phyloP scores from a whole-genome alignment of 2,329 filamentous ascomycete genomes.

The Fusarium sp. region DNA sequence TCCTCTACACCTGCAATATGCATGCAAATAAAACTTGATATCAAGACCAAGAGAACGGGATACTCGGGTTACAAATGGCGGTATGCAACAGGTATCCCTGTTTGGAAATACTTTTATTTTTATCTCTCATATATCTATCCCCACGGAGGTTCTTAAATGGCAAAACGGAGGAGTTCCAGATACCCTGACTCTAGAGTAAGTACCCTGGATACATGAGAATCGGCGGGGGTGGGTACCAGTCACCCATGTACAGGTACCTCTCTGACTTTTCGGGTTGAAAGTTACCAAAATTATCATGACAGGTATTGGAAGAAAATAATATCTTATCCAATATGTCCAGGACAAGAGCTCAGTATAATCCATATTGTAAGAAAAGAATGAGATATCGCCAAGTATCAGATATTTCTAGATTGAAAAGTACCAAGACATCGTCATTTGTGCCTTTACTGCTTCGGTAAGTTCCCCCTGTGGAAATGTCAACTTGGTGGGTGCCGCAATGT shows the following conservation, averaged over 20 bases:
- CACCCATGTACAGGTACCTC: background rate
- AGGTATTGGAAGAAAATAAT: background rate
- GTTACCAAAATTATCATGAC: too few species aligned
- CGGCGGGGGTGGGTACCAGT: slow-evolving; percentile 28
- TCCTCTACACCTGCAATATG: background rate
- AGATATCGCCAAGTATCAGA: background rate
- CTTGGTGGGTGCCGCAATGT: slow-evolving; percentile 15
- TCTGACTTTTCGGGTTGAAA: background rate
- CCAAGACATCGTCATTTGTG: background rate
- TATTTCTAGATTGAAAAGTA: background rate
- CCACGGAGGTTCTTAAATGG: background rate
- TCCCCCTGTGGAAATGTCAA: slow-evolving; percentile 7
- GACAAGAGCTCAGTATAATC: background rate
- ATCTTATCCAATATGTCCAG: too few species aligned
- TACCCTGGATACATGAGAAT: slow-evolving; percentile 20
- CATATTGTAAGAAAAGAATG: background rate
- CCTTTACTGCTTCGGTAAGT: background rate
- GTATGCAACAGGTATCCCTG: slow-evolving; percentile 12
- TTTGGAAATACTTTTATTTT: background rate
- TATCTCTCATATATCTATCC: slow-evolving; percentile 1
- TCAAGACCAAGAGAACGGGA: background rate
- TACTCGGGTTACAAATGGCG: slow-evolving; percentile 6
- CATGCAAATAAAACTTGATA: background rate
- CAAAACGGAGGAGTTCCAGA: background rate
- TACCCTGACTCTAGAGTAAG: background rate